phyloP scores from a whole-genome alignment of 805 yeast genomes.

The Yamadazyma sp. region DNA sequence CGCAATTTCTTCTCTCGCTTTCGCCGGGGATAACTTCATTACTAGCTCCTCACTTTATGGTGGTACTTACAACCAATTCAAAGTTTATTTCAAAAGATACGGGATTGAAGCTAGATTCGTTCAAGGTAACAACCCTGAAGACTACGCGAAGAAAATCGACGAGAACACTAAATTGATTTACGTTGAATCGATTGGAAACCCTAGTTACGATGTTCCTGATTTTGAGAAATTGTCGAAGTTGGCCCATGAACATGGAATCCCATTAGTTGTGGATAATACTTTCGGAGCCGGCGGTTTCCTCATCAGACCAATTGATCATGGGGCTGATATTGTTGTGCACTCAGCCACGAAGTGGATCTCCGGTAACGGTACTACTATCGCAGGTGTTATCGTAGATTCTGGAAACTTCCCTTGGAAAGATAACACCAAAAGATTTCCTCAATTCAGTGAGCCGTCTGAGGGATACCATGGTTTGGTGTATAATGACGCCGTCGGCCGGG shows the following conservation, averaged over 20 bases:
- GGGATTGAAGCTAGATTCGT: conserved; percentile 88
- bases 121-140: conserved; percentile 74
- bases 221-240: conserved; percentile 70
- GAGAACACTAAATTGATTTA: conserved; percentile 86
- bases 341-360: conserved; percentile 98
- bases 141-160: conserved; percentile 72
- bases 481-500: conserved; percentile 74
- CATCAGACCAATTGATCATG: conserved; percentile 79
- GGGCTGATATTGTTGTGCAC: conserved; percentile 90
- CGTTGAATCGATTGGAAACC: conserved; percentile 90
- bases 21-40: conserved; percentile 84
- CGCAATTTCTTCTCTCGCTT: conserved; percentile 81
- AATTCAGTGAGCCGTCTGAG: conserved; percentile 85
- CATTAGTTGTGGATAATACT: conserved; percentile 92
- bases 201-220: conserved; percentile 89
- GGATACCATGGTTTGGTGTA: conserved; percentile 89
- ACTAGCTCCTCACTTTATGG: conserved; percentile 89
- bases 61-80: conserved; percentile 95
- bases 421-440: conserved; percentile 86
- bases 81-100: conserved; percentile 83
- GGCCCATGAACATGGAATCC: conserved; percentile 85
- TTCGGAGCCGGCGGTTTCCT: conserved; percentile 96
- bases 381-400: conserved; percentile 85
- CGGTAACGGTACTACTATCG: conserved; percentile 95
- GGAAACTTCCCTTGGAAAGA: conserved; percentile 92